Conservation (phyloP, 305 asterid genomes). For the Ajuga reptans region DNA sequence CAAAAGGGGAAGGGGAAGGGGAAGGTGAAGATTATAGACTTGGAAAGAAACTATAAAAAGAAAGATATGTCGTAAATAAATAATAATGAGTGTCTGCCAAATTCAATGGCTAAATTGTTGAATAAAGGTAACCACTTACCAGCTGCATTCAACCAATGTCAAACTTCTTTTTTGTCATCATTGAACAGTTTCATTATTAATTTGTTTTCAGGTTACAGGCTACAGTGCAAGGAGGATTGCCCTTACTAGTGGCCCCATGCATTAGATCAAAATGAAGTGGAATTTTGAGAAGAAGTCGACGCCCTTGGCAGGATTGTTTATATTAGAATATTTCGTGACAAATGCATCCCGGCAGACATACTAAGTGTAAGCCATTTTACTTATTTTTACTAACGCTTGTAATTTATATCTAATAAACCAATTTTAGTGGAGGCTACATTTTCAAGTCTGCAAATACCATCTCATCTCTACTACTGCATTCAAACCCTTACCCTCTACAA, state of each 20-base stretch:
- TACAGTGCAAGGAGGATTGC: slow-evolving; percentile 18
- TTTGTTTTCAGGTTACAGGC: slow-evolving; percentile 21
- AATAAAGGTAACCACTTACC: not conserved
- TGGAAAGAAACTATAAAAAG: not conserved
- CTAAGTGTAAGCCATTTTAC: slow-evolving; percentile 44
- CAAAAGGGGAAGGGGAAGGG: not conserved
- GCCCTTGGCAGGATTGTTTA: slow-evolving; percentile 39
- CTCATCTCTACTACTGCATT: not conserved
- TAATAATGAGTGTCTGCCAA: not conserved
- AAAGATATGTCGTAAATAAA: too few relatives aligned
- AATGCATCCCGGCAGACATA: slow-evolving; percentile 33
- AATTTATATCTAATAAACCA: slow-evolving; percentile 23
- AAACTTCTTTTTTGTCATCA: slow-evolving; percentile 7
- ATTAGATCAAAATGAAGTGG: slow-evolving; percentile 15
- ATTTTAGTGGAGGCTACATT: slow-evolving; percentile 22
- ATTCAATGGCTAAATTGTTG: not conserved
- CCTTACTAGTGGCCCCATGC: slow-evolving; percentile 20
- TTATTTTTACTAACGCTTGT: slow-evolving; percentile 29
- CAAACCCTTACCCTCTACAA: not conserved
- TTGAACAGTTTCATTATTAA: not conserved
- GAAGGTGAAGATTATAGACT: not conserved
- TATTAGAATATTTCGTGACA: slow-evolving; percentile 45
- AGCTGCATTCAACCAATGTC: not conserved
- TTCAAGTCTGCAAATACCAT: slow-evolving; percentile 12
- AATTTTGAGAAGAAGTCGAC: slow-evolving; percentile 29